Conservation (phyloP, 2,329 filamentous ascomycete species). For the Botryosphaeria dothidea region DNA sequence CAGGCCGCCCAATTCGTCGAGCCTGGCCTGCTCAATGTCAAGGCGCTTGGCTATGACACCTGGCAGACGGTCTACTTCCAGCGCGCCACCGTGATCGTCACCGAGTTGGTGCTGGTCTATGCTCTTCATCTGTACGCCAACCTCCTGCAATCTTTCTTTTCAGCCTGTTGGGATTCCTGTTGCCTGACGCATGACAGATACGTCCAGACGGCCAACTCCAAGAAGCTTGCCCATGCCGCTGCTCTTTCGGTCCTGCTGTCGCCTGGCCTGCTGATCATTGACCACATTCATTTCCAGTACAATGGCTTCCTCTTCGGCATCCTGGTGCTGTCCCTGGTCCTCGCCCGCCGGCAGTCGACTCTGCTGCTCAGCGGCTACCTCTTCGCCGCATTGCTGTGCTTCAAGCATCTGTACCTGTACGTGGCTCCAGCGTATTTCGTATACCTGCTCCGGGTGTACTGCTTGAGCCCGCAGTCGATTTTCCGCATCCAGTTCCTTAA, state of each 20-base stretch:
- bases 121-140: slow-evolving; percentile 70
- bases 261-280: slow-evolving; percentile 91
- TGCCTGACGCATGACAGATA: slow-evolving; percentile 55
- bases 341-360: slow-evolving; percentile 74
- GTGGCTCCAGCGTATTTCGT: slow-evolving; percentile 95
- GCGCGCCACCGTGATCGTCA: slow-evolving; percentile 79
- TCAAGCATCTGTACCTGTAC: slow-evolving; percentile 99
- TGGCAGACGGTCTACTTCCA: slow-evolving; percentile 97
- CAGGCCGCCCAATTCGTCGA: slow-evolving; percentile 77
- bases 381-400: slow-evolving; percentile 83
- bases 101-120: slow-evolving; percentile 81
- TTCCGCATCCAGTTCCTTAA: slow-evolving; percentile 77
- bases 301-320: slow-evolving; percentile 96
- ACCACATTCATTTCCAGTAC: slow-evolving; percentile 99
- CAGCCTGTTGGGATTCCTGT: neutral
- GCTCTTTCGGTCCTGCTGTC: slow-evolving; percentile 89
- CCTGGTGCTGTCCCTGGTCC: slow-evolving; percentile 79
- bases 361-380: slow-evolving; percentile 76
- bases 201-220: slow-evolving; percentile 72
- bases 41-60: slow-evolving; percentile 81
- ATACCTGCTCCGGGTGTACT: slow-evolving; percentile 86
- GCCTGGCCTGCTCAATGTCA: slow-evolving; percentile 76
- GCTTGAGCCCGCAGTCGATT: slow-evolving; percentile 74
- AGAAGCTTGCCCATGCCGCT: slow-evolving; percentile 77
- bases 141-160: neutral